phyloP scores from a whole-genome alignment of 345 rosid genomes.

The Psidium friedrichsthalianum region DNA sequence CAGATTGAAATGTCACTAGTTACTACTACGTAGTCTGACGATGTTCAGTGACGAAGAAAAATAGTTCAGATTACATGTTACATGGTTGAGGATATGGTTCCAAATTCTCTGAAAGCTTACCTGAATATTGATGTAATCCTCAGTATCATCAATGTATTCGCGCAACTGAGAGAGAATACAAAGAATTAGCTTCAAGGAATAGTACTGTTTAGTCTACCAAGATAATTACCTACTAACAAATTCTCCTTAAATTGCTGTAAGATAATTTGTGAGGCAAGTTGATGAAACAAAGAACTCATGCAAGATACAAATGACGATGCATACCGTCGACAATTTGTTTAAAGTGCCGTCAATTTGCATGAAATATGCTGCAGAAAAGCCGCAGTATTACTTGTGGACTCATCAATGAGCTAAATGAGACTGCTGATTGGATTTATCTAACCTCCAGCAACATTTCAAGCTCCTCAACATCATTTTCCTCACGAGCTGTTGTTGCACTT shows the following conservation, averaged over 20 bases:
- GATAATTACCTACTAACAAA: background rate
- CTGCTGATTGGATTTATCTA: background rate
- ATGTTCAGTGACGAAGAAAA: background rate
- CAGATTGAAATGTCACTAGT: background rate
- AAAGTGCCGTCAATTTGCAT: constrained; percentile 46
- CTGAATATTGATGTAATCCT: constrained; percentile 73
- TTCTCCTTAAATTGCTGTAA: background rate
- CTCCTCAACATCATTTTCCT: constrained; percentile 48
- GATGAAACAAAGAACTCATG: background rate
- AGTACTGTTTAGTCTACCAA: background rate
- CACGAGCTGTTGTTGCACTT: constrained; percentile 22
- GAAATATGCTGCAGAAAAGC: constrained; percentile 41
- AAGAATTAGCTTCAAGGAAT: background rate
- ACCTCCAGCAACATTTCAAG: constrained; percentile 67
- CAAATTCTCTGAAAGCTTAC: constrained; percentile 2
- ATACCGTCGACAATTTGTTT: constrained; percentile 43
- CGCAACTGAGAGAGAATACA: constrained; percentile 33
- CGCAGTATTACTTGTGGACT: background rate
- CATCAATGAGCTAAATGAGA: background rate
- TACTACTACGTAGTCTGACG: background rate
- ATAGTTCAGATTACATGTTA: background rate
- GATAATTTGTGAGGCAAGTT: background rate
- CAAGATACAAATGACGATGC: background rate
- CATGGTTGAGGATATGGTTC: background rate
- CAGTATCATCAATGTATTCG: constrained; percentile 73